These are phyloP conservation scores for Apophysomyces variabilis DNA, from an alignment of 371 early-diverging fungal genomes.

Conservation along the genomic window DNA sequence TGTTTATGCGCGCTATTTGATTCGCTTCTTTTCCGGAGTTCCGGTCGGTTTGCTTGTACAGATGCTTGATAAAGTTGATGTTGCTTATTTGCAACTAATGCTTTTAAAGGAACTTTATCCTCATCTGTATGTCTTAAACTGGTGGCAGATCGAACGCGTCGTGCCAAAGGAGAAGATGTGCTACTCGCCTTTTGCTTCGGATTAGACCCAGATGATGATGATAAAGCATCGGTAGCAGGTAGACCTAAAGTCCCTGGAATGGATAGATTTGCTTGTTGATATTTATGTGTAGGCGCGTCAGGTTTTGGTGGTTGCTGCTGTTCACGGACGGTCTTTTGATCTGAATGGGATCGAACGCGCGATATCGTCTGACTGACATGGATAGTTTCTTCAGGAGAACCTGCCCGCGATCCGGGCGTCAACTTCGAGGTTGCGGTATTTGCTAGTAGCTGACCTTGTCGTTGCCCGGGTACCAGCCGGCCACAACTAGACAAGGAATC, in stretches of 20 bases:
- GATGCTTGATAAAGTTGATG: constrained; percentile 29
- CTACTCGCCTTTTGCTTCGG: constrained; percentile 4
- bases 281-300: constrained; percentile 11
- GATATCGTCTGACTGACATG: constrained; percentile 32
- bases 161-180: constrained; percentile 32
- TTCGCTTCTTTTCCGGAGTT: background rate
- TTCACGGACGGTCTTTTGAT: constrained; percentile 27
- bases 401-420: constrained; percentile 26
- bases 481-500: constrained; percentile 14
- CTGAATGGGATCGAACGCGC: constrained; percentile 48
- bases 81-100: constrained; percentile 37
- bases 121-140: constrained; percentile 40
- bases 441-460: constrained; percentile 15
- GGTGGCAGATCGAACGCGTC: constrained; percentile 47
- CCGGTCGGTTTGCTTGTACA: constrained; percentile 1
- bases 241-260: background rate
- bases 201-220: background rate
- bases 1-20: constrained; percentile 1
- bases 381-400: constrained; percentile 15
- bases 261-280: constrained; percentile 10
- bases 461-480: constrained; percentile 12
- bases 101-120: constrained; percentile 36
- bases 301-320: background rate
- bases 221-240: background rate
- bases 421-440: constrained; percentile 29